Evolutionary conservation across 495 filamentous ascomycete genomes (phyloP).

Genomic region (Neurospora sublineolata): DNA sequence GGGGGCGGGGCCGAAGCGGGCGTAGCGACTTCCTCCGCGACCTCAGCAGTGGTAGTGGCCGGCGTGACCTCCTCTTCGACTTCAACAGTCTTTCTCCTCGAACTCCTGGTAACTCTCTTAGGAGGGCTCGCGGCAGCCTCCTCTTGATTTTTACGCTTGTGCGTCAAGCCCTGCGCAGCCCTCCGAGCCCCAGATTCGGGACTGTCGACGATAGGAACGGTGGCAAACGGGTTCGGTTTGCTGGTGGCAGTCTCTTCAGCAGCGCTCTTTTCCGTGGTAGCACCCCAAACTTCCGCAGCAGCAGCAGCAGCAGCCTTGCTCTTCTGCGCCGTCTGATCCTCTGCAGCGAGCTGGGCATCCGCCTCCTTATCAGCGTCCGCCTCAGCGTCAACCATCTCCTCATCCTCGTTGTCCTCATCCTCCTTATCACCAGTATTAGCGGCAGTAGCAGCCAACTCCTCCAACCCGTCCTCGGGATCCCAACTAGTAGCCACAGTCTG

Average conservation of each 20-base stretch:
- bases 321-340: neutral
- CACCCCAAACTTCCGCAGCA: neutral
- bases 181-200: neutral
- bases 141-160: slow-evolving; percentile 23
- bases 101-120: neutral
- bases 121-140: neutral
- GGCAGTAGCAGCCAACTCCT: neutral
- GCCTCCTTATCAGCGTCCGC: slow-evolving; percentile 10
- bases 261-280: neutral
- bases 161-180: no score
- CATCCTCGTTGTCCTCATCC: neutral
- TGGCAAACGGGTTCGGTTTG: slow-evolving; percentile 9
- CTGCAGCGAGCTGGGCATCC: neutral
- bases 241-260: neutral
- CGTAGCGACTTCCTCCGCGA: slow-evolving; percentile 39
- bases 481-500: slow-evolving; percentile 43
- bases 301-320: neutral
- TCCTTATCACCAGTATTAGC: neutral
- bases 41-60: slow-evolving; percentile 1
- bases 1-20: neutral
- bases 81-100: slow-evolving; percentile 17
- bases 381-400: slow-evolving; percentile 1
- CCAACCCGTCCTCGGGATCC: slow-evolving; percentile 6
- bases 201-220: neutral
- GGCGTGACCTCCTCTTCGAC: neutral